Conservation (phyloP, 495 filamentous ascomycete species). For the Penicillium coffeae region DNA sequence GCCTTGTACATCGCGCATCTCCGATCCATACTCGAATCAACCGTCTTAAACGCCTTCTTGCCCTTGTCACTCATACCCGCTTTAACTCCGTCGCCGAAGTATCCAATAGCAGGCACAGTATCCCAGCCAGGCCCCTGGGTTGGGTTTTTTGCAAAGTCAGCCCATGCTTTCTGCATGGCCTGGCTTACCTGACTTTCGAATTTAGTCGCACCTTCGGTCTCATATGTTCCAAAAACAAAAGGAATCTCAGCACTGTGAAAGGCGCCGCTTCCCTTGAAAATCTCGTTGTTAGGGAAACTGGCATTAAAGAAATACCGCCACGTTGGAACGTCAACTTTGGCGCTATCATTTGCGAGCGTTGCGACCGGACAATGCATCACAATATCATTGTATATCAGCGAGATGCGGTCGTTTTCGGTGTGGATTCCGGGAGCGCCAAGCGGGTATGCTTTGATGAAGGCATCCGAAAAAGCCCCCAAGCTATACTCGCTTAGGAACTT, state of each 20-base stretch:
- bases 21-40: conserved; percentile 1
- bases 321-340: conserved; percentile 12
- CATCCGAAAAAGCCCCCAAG: background rate
- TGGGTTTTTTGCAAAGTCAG: conserved; percentile 31
- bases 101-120: conserved; percentile 6
- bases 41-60: conserved; percentile 7
- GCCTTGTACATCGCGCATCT: background rate
- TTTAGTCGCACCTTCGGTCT: conserved; percentile 10
- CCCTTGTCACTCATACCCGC: conserved; percentile 9
- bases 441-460: conserved; percentile 1
- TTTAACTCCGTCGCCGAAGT: conserved; percentile 16
- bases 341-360: conserved; percentile 16
- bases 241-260: conserved; percentile 29
- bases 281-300: conserved; percentile 27
- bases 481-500: background rate
- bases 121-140: conserved; percentile 20
- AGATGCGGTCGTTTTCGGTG: conserved; percentile 15
- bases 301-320: conserved; percentile 34
- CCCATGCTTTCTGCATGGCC: conserved; percentile 28
- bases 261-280: conserved; percentile 12
- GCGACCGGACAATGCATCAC: conserved; percentile 21
- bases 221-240: conserved; percentile 29
- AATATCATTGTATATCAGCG: conserved; percentile 22
- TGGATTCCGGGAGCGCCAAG: conserved; percentile 5
- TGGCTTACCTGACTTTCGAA: conserved; percentile 19